These are phyloP conservation scores for Annona squamosa DNA, from an alignment of 164 flowering plant species.

Conservation along the genomic window DNA sequence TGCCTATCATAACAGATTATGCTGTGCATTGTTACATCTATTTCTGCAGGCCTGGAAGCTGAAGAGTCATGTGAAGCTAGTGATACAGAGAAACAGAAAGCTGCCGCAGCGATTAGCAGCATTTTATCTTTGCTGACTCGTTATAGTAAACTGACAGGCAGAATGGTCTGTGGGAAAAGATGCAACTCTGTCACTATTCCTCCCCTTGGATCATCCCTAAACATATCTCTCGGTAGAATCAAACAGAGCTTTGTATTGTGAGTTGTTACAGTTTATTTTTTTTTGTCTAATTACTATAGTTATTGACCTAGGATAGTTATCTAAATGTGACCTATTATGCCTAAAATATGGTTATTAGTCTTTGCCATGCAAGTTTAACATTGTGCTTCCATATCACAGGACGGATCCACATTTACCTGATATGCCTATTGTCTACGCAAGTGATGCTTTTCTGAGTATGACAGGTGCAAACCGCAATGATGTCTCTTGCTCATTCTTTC, in stretches of 20 bases:
- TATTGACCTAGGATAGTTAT: neutral
- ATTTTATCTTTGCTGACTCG: constrained; percentile 63
- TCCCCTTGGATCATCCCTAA: constrained; percentile 52
- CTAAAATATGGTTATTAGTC: neutral
- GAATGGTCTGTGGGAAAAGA: constrained; percentile 56
- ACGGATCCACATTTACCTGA: constrained; percentile 63
- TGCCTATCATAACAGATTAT: too few species aligned
- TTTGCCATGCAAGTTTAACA: neutral
- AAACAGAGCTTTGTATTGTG: constrained; percentile 99
- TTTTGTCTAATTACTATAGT: constrained; percentile 11
- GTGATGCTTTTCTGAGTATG: constrained; percentile 72
- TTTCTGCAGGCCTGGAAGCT: constrained; percentile 38
- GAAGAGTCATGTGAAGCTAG: constrained; percentile 67
- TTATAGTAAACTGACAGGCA: constrained; percentile 66
- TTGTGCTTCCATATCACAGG: constrained; percentile 37
- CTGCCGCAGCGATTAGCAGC: constrained; percentile 38
- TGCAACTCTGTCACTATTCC: constrained; percentile 31
- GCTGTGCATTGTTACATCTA: neutral
- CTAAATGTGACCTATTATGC: neutral
- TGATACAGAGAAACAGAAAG: constrained; percentile 68
- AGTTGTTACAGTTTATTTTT: constrained; percentile 49
- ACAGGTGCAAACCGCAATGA: constrained; percentile 43
- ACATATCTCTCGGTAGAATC: constrained; percentile 95
- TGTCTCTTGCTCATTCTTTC: neutral
- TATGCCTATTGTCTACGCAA: constrained; percentile 89